phyloP scores from a whole-genome alignment of 352 stramenopile genomes.

The Phytophthora idaei region DNA sequence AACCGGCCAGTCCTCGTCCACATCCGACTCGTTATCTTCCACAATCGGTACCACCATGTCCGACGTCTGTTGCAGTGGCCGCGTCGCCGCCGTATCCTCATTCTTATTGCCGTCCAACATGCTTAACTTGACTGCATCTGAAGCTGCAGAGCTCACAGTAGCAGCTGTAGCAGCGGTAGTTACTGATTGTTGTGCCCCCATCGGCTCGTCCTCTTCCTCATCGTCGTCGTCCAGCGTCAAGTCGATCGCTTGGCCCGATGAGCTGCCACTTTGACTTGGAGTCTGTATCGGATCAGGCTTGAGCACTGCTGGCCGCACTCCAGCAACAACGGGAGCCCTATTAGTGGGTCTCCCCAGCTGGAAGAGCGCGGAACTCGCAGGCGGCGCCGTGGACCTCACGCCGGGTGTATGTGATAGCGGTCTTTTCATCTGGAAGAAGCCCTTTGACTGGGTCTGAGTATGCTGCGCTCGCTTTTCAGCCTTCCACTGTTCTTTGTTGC shows the following conservation, averaged over 20 bases:
- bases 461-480: slow-evolving; percentile 34
- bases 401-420: neutral
- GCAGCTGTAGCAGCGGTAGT: neutral
- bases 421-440: slow-evolving; percentile 23
- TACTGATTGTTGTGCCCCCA: slow-evolving; percentile 11
- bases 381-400: slow-evolving; percentile 6
- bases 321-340: neutral
- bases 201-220: slow-evolving; percentile 57
- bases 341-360: slow-evolving; percentile 13
- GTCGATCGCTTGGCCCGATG: slow-evolving; percentile 46
- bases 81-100: neutral
- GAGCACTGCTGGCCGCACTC: neutral
- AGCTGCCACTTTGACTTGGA: slow-evolving; percentile 3
- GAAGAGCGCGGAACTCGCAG: slow-evolving; percentile 15
- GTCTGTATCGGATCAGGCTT: slow-evolving; percentile 23
- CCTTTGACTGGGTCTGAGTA: slow-evolving; percentile 17
- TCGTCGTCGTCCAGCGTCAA: slow-evolving; percentile 64
- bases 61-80: neutral
- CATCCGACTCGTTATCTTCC: slow-evolving; percentile 56
- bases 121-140: slow-evolving; percentile 9
- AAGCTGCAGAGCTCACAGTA: slow-evolving; percentile 8
- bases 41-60: slow-evolving; percentile 15
- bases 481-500: slow-evolving; percentile 49
- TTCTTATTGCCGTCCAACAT: slow-evolving; percentile 3
- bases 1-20: slow-evolving; percentile 64